Evolutionary conservation across 371 early-diverging fungal genomes (phyloP).

Genomic region (Rhizopus stolonifer): DNA sequence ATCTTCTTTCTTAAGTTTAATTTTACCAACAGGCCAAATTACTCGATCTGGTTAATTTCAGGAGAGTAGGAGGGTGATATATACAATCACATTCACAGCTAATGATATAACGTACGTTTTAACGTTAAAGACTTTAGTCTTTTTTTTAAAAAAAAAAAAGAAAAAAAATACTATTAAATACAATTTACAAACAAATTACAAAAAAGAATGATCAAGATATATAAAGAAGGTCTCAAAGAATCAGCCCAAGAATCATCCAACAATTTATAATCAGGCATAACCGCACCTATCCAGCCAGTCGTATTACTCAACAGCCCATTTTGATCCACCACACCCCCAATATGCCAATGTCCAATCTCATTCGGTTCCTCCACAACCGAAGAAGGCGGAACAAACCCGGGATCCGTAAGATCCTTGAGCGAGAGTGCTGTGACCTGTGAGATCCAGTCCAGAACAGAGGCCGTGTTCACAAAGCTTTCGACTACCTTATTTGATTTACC

Average conservation of each 20-base stretch:
- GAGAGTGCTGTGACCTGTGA: conserved; percentile 13
- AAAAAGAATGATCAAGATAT: too few relatives aligned
- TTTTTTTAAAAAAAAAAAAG: too few relatives aligned
- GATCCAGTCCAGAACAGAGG: conserved; percentile 21
- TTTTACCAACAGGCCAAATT: conserved; percentile 4
- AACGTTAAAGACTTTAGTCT: too few relatives aligned
- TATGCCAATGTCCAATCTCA: background rate
- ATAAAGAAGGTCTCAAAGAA: too few relatives aligned
- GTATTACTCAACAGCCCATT: background rate
- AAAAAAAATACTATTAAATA: too few relatives aligned
- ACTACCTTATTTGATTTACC: conserved; percentile 2
- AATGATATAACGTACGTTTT: conserved; percentile 5
- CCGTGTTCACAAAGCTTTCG: conserved; percentile 20
- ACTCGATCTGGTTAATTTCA: conserved; percentile 2
- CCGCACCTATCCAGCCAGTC: background rate
- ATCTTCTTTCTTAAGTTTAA: conserved; percentile 3
- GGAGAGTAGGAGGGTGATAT: conserved; percentile 4
- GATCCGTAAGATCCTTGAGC: conserved; percentile 10
- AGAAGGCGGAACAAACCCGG: conserved; percentile 18
- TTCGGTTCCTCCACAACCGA: background rate
- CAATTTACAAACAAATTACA: too few relatives aligned
- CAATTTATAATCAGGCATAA: conserved; percentile 1
- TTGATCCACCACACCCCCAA: background rate
- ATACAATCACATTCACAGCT: conserved; percentile 1
- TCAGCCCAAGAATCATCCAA: background rate